Percentiles rank a stretch among this genome's conserved stretches.
Evolutionary conservation across 108 stramenopile species (phyloP).

Genomic region (Nitzschia sp.): DNA sequence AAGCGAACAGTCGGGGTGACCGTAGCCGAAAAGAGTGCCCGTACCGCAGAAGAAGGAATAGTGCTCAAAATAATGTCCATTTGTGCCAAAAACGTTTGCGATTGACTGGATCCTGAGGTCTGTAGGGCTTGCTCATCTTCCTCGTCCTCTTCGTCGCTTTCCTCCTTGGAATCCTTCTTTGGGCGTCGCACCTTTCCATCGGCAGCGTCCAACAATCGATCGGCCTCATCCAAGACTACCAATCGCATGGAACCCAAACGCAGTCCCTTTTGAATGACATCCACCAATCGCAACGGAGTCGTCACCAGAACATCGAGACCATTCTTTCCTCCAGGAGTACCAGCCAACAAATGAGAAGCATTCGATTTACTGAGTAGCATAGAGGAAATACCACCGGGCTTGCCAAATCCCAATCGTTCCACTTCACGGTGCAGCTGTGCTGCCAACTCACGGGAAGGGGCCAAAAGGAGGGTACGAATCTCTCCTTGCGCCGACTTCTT

Average conservation of each 20-base stretch:
- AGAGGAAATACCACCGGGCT: constrained; percentile 74
- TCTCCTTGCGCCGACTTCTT: constrained; percentile 45
- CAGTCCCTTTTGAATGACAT: constrained; percentile 70
- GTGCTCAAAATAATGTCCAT: constrained; percentile 89
- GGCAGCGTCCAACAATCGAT: constrained; percentile 87
- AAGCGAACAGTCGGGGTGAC: constrained; percentile 83
- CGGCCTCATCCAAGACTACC: constrained; percentile 96
- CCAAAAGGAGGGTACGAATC: constrained; percentile 79
- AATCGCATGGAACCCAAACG: constrained; percentile 66
- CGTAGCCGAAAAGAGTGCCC: constrained; percentile 95
- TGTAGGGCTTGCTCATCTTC: constrained; percentile 7
- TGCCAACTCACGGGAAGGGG: constrained; percentile 94
- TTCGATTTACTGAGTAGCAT: constrained; percentile 81
- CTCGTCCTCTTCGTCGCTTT: constrained; percentile 13
- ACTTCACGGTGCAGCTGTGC: constrained; percentile 94
- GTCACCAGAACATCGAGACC: constrained; percentile 78
- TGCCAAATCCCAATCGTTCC: constrained; percentile 78
- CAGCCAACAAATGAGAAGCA: constrained; percentile 59
- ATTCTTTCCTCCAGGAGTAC: constrained; percentile 65
- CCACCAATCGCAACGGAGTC: constrained; percentile 77
- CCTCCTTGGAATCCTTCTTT: constrained; percentile 23
- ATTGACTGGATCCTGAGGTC: constrained; percentile 69
- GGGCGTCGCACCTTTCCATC: constrained; percentile 40
- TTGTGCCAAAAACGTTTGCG: constrained; percentile 83
- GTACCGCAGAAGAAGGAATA: constrained; percentile 71